Conservation (phyloP, 495 filamentous ascomycete species). For the Neurospora sp. region DNA sequence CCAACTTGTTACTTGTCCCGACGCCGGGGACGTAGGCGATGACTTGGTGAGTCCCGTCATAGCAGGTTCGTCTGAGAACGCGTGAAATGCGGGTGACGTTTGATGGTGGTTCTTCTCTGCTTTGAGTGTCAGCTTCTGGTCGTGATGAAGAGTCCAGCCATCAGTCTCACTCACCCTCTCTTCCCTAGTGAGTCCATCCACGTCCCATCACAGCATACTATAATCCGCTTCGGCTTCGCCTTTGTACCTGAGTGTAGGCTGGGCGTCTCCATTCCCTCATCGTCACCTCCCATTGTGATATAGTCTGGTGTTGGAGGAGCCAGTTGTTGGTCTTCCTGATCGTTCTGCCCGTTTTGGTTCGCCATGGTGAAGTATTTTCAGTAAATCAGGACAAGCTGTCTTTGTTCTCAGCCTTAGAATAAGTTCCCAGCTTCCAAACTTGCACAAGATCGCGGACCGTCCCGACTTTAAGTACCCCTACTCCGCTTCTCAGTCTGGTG, state of each 20-base stretch:
- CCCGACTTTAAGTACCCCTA: neutral
- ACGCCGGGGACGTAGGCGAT: conserved; percentile 39
- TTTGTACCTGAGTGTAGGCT: neutral
- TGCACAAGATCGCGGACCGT: neutral
- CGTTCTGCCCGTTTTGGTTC: neutral
- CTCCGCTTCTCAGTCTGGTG: neutral
- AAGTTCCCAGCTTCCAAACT: neutral
- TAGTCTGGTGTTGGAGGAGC: neutral
- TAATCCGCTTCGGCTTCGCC: conserved; percentile 16
- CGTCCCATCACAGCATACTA: conserved; percentile 27
- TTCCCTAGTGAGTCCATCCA: conserved; percentile 29
- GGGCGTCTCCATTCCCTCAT: neutral
- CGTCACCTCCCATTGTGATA: neutral
- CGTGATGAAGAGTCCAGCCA: neutral
- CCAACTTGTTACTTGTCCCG: conserved; percentile 30
- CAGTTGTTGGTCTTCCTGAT: neutral
- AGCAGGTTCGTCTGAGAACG: conserved; percentile 20
- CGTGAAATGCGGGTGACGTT: conserved; percentile 37
- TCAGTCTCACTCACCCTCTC: conserved; percentile 11
- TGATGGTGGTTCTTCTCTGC: conserved; percentile 25
- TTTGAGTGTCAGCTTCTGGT: conserved; percentile 7
- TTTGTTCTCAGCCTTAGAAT: neutral
- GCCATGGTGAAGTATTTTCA: neutral
- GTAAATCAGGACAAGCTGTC: neutral
- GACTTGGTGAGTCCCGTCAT: conserved; percentile 26